phyloP scores from a whole-genome alignment of 441 rosid species.

The Francoa sonchifolia region DNA sequence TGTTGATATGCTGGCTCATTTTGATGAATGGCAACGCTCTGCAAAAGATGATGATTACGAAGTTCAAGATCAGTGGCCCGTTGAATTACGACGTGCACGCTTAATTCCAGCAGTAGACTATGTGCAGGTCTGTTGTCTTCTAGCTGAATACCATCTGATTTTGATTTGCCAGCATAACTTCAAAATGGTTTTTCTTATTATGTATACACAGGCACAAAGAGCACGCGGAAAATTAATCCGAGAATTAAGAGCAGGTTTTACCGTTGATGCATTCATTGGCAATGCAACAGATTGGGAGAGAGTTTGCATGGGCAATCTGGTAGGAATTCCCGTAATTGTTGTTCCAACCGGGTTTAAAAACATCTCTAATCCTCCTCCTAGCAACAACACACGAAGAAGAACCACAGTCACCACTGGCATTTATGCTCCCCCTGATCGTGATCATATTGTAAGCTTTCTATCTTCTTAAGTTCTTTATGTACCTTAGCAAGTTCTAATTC shows the following conservation, averaged over 20 bases:
- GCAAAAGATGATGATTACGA: slow-evolving; percentile 55
- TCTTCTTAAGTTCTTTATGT: background rate
- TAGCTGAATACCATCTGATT: background rate
- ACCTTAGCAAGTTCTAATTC: background rate
- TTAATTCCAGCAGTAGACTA: slow-evolving; percentile 70
- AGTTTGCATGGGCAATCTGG: slow-evolving; percentile 80
- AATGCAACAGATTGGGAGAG: slow-evolving; percentile 86
- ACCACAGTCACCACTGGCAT: slow-evolving; percentile 55
- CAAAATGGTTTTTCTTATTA: background rate
- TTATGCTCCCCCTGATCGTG: slow-evolving; percentile 64
- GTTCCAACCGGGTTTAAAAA: slow-evolving; percentile 52
- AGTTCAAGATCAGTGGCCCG: slow-evolving; percentile 91
- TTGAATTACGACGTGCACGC: slow-evolving; percentile 64
- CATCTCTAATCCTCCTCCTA: slow-evolving; percentile 45
- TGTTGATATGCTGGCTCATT: slow-evolving; percentile 76
- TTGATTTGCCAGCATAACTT: background rate
- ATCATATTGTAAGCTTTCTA: slow-evolving; percentile 54
- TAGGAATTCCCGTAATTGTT: slow-evolving; percentile 63
- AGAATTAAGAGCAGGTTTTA: slow-evolving; percentile 62
- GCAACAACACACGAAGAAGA: slow-evolving; percentile 34
- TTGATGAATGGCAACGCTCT: slow-evolving; percentile 81
- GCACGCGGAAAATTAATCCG: slow-evolving; percentile 57
- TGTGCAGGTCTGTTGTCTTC: slow-evolving; percentile 40
- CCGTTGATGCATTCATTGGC: slow-evolving; percentile 69
- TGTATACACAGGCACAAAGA: slow-evolving; percentile 67